Percentiles rank a stretch among this genome's conserved stretches.
Evolutionary conservation across 192 early-diverging fungal species (phyloP).

Genomic region (Podila horticola): DNA sequence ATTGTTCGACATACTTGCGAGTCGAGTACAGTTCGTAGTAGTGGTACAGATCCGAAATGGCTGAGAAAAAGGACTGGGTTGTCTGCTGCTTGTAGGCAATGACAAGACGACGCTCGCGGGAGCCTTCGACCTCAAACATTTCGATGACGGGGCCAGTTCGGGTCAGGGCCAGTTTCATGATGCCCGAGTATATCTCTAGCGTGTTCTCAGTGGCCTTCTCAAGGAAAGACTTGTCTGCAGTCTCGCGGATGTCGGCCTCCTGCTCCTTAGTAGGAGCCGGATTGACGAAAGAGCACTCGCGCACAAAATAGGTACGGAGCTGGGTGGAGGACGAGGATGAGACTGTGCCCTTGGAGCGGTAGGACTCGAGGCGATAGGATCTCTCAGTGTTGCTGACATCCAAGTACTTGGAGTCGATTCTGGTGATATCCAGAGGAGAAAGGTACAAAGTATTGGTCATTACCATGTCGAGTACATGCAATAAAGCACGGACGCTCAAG

Average conservation of each 20-base stretch:
- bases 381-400: constrained; percentile 74
- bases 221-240: constrained; percentile 92
- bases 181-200: constrained; percentile 83
- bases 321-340: constrained; percentile 84
- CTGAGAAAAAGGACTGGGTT: constrained; percentile 92
- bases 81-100: constrained; percentile 92
- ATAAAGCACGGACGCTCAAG: not conserved
- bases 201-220: constrained; percentile 95
- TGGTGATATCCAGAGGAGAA: constrained; percentile 10
- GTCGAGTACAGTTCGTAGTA: constrained; percentile 96
- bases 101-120: constrained; percentile 89
- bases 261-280: constrained; percentile 78
- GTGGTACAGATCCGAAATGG: constrained; percentile 98
- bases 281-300: constrained; percentile 91
- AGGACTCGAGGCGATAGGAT: constrained; percentile 96
- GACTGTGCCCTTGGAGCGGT: constrained; percentile 93
- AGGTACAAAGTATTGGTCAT: too few species aligned
- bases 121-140: constrained; percentile 87
- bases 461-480: too few species aligned
- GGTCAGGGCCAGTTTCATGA: constrained; percentile 86
- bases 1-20: constrained; percentile 99
- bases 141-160: constrained; percentile 95
- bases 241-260: constrained; percentile 80
- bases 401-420: constrained; percentile 92
- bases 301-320: constrained; percentile 96